Conservation (phyloP, 768 basidiomycete species). For the Udeniomyces megalosporus region DNA sequence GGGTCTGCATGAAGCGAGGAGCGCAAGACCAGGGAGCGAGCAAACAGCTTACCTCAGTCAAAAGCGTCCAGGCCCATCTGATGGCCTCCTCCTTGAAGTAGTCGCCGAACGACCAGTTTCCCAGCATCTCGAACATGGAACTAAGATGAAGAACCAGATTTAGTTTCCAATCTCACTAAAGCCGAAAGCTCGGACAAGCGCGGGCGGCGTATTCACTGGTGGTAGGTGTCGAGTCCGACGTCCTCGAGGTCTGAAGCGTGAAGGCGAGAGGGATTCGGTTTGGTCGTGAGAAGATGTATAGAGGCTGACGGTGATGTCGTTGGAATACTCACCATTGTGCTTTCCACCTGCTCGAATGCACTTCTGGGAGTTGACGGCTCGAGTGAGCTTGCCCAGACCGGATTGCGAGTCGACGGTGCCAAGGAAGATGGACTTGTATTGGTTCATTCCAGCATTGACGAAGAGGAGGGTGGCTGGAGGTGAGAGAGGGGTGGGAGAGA, state of each 20-base stretch:
- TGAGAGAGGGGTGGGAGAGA: background rate
- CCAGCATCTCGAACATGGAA: constrained; percentile 80
- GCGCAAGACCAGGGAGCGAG: background rate
- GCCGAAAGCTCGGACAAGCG: background rate
- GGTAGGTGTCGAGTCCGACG: constrained; percentile 42
- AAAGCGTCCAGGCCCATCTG: constrained; percentile 78
- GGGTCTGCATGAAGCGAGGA: no score
- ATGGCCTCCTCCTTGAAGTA: constrained; percentile 99
- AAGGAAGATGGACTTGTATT: constrained; percentile 97
- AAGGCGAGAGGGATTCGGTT: background rate
- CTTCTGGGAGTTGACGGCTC: constrained; percentile 93
- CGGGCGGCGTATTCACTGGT: constrained; percentile 15
- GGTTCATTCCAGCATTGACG: constrained; percentile 72
- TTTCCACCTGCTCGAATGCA: constrained; percentile 98
- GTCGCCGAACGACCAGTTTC: constrained; percentile 99
- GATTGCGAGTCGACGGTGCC: constrained; percentile 93
- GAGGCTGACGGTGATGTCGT: background rate
- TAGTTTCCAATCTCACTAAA: background rate
- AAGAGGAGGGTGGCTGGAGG: constrained; percentile 78
- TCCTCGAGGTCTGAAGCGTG: constrained; percentile 70
- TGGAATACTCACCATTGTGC: constrained; percentile 58
- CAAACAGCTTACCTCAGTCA: constrained; percentile 40
- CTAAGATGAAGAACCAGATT: constrained; percentile 34
- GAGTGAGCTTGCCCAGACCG: constrained; percentile 71
- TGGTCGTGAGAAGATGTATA: no score